Percentiles rank a stretch among this genome's conserved stretches.
Evolutionary conservation across 352 stramenopile genomes (phyloP).

Genomic region (Phytopythium litorale): DNA sequence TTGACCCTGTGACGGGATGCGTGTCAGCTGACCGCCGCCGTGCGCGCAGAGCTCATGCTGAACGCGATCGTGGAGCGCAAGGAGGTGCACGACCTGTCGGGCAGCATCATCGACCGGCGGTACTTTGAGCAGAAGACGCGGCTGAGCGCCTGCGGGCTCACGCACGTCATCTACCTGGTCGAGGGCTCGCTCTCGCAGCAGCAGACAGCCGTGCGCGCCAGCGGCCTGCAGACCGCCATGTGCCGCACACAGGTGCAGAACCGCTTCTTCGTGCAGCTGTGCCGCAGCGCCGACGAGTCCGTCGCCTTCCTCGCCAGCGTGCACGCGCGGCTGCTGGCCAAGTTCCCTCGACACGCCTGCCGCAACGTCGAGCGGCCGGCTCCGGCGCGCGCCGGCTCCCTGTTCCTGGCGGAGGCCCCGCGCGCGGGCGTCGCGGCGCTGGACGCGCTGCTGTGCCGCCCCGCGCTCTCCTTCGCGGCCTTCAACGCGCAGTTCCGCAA

Average conservation of each 20-base stretch:
- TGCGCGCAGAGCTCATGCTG: slow-evolving; percentile 57
- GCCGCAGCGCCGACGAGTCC: slow-evolving; percentile 72
- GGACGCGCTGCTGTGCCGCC: slow-evolving; percentile 38
- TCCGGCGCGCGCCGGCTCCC: slow-evolving; percentile 4
- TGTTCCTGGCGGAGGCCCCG: slow-evolving; percentile 8
- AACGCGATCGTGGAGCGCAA: slow-evolving; percentile 86
- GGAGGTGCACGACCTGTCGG: slow-evolving; percentile 71
- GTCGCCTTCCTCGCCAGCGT: slow-evolving; percentile 68
- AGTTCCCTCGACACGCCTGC: slow-evolving; percentile 36
- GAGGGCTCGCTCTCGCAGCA: slow-evolving; percentile 76
- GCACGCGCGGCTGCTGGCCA: slow-evolving; percentile 53
- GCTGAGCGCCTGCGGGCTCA: slow-evolving; percentile 55
- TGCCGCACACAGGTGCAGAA: slow-evolving; percentile 78
- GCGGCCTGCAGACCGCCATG: slow-evolving; percentile 63
- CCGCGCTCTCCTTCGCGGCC: slow-evolving; percentile 36
- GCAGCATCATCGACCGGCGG: slow-evolving; percentile 79
- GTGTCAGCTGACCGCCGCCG: not conserved
- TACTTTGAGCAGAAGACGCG: slow-evolving; percentile 82
- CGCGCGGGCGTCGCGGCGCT: slow-evolving; percentile 12
- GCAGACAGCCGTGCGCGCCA: slow-evolving; percentile 59
- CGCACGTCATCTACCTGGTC: slow-evolving; percentile 81
- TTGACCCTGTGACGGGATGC: no score
- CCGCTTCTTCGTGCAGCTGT: slow-evolving; percentile 82
- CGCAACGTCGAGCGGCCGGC: slow-evolving; percentile 25
- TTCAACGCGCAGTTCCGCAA: slow-evolving; percentile 82